These are phyloP conservation scores for Xerocomellus dryophilus DNA, from an alignment of 768 basidiomycete genomes.

Conservation along the genomic window DNA sequence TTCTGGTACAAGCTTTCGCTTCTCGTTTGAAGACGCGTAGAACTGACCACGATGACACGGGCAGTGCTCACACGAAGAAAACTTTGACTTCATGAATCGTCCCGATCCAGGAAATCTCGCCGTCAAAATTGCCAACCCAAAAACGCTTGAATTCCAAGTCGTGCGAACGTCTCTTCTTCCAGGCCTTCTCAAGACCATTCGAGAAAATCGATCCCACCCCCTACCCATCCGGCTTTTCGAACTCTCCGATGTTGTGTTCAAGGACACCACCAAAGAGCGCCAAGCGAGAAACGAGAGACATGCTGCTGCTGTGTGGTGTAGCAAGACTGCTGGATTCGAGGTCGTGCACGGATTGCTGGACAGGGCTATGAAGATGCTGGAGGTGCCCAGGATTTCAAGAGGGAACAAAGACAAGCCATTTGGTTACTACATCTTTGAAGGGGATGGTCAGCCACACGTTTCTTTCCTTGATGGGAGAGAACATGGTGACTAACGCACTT, in stretches of 20 bases:
- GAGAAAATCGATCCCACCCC: conserved; percentile 92
- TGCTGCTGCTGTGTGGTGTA: conserved; percentile 92
- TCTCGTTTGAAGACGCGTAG: not conserved
- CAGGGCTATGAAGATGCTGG: conserved; percentile 93
- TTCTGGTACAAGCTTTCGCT: conserved; percentile 54
- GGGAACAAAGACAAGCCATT: conserved; percentile 51
- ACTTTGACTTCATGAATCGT: conserved; percentile 91
- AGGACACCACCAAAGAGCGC: conserved; percentile 73
- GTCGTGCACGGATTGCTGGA: conserved; percentile 93
- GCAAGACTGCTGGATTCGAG: conserved; percentile 96
- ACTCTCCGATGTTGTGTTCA: conserved; percentile 88
- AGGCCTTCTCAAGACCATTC: conserved; percentile 92
- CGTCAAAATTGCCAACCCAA: conserved; percentile 93
- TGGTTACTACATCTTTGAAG: conserved; percentile 92
- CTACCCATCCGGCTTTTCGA: conserved; percentile 95
- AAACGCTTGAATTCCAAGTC: conserved; percentile 96
- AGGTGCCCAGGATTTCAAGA: conserved; percentile 74
- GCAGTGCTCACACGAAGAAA: conserved; percentile 98
- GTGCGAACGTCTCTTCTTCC: conserved; percentile 95
- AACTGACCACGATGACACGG: conserved; percentile 4
- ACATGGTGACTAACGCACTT: conserved; percentile 3
- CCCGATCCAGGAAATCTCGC: conserved; percentile 76
- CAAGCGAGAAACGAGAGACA: conserved; percentile 86
- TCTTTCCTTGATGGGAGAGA: not conserved
- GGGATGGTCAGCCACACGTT: conserved; percentile 57